Evolutionary conservation across 768 basidiomycete species (phyloP).

Genomic region (Leucosporidium yakuticum): DNA sequence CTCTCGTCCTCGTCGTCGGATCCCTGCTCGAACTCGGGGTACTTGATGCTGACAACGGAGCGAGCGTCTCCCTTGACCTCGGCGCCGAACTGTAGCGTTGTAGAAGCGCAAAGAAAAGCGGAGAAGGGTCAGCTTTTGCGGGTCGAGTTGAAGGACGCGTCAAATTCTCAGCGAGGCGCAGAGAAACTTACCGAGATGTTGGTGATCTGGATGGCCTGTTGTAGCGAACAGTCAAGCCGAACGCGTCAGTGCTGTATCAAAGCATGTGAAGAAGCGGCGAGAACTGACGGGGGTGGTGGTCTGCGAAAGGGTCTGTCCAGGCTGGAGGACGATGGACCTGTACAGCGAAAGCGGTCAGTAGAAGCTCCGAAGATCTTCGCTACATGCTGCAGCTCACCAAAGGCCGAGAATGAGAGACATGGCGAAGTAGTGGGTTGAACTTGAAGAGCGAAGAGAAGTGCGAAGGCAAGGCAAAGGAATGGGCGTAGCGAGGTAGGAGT

Average conservation of each 20-base stretch:
- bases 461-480: neutral
- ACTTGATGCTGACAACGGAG: conserved; percentile 33
- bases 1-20: conserved; percentile 47
- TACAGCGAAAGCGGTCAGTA: neutral
- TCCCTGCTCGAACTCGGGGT: conserved; percentile 63
- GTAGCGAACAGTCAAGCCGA: no score
- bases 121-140: neutral
- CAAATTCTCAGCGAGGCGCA: neutral
- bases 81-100: conserved; percentile 25
- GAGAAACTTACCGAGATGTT: conserved; percentile 29
- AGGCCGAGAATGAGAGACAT: conserved; percentile 30
- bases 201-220: conserved; percentile 33
- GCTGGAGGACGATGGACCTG: conserved; percentile 34
- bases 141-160: no score
- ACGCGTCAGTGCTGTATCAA: no score
- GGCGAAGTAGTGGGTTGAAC: no score
- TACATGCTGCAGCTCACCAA: conserved; percentile 13
- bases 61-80: conserved; percentile 34
- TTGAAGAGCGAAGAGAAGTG: no score
- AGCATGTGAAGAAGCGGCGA: no score
- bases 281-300: conserved; percentile 17
- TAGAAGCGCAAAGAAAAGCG: neutral
- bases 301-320: conserved; percentile 31
- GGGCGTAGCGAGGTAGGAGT: conserved; percentile 1
- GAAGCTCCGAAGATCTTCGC: neutral